A percentile compares a stretch with the other conserved stretches of the same genome.
Evolutionary conservation across 1,284 basidiomycete species (phyloP).

Genomic region (Leccinum subrobustum): DNA sequence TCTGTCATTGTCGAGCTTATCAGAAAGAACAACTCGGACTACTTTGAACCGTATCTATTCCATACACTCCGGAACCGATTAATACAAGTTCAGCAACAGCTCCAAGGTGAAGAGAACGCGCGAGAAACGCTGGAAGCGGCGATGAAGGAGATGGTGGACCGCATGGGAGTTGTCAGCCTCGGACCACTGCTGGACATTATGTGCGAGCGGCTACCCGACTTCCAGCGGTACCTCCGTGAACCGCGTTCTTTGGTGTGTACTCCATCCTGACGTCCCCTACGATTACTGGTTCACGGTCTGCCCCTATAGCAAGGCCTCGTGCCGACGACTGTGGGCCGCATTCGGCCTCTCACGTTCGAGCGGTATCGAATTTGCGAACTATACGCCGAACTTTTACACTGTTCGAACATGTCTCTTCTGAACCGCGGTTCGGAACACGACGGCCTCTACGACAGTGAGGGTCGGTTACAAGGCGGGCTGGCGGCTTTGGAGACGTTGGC

Average conservation of each 20-base stretch:
- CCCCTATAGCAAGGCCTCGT: slow-evolving; percentile 55
- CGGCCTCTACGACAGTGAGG: slow-evolving; percentile 76
- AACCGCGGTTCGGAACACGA: slow-evolving; percentile 76
- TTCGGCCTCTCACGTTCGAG: slow-evolving; percentile 89
- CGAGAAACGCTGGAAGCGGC: slow-evolving; percentile 74
- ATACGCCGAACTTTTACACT: slow-evolving; percentile 95
- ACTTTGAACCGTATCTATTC: slow-evolving; percentile 98
- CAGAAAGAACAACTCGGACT: slow-evolving; percentile 98
- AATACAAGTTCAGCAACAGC: slow-evolving; percentile 81
- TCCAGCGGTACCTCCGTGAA: slow-evolving; percentile 70
- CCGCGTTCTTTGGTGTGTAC: slow-evolving; percentile 74
- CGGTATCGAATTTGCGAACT: slow-evolving; percentile 97
- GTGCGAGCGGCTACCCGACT: slow-evolving; percentile 65
- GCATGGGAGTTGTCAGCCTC: slow-evolving; percentile 93
- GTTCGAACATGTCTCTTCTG: slow-evolving; percentile 96
- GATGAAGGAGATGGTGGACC: slow-evolving; percentile 84
- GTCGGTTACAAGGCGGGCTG: slow-evolving; percentile 79
- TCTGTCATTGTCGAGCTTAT: slow-evolving; percentile 95
- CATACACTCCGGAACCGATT: slow-evolving; percentile 90
- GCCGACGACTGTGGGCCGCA: slow-evolving; percentile 67
- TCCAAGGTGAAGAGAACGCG: slow-evolving; percentile 55
- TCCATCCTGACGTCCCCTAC: slow-evolving; percentile 9
- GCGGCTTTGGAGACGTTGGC: slow-evolving; percentile 81
- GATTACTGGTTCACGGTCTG: slow-evolving; percentile 11
- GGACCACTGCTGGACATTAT: slow-evolving; percentile 82